Percentiles rank a stretch among this genome's conserved stretches.
These are phyloP conservation scores for Tolypocladium pustulatum DNA, from an alignment of 2,329 filamentous ascomycete genomes.

Conservation along the genomic window DNA sequence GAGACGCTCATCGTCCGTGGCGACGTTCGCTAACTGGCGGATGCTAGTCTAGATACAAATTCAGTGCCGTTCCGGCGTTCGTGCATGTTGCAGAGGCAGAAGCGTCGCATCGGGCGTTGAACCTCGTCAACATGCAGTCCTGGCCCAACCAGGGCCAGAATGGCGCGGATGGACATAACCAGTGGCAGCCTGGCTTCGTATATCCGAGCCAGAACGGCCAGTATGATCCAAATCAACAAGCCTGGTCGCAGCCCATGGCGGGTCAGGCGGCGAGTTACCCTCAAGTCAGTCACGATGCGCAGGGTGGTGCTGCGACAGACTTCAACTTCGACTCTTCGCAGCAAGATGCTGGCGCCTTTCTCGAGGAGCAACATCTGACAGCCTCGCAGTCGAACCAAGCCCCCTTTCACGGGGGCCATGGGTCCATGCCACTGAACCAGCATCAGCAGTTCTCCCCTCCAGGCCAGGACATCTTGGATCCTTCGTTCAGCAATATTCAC, in stretches of 20 bases:
- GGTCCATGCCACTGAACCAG: constrained; percentile 15
- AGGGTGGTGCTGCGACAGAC: constrained; percentile 19
- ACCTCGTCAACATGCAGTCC: constrained; percentile 26
- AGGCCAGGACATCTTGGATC: constrained; percentile 24
- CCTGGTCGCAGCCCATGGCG: constrained; percentile 25
- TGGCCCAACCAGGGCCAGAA: constrained; percentile 26
- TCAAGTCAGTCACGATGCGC: constrained; percentile 15
- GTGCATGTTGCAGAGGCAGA: constrained; percentile 7
- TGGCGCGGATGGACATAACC: constrained; percentile 22
- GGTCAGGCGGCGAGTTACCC: constrained; percentile 21
- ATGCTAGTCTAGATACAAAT: constrained; percentile 15
- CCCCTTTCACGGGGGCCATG: constrained; percentile 20
- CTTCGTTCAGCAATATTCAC: constrained; percentile 25
- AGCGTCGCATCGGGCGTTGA: constrained; percentile 6
- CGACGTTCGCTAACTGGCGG: constrained; percentile 18
- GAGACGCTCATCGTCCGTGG: not conserved
- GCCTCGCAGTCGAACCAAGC: constrained; percentile 16
- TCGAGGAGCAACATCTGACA: constrained; percentile 16
- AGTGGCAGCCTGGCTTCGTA: constrained; percentile 23
- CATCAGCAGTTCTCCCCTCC: constrained; percentile 22
- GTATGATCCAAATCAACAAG: constrained; percentile 25
- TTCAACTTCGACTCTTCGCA: constrained; percentile 22
- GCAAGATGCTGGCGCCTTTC: constrained; percentile 20
- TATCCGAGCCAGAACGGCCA: constrained; percentile 23
- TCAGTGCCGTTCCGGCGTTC: constrained; percentile 6